Evolutionary conservation across 805 yeast genomes (phyloP), one percentile per base, ranked within the genome.

Genomic region (Ogataea glucozyma): DNA sequence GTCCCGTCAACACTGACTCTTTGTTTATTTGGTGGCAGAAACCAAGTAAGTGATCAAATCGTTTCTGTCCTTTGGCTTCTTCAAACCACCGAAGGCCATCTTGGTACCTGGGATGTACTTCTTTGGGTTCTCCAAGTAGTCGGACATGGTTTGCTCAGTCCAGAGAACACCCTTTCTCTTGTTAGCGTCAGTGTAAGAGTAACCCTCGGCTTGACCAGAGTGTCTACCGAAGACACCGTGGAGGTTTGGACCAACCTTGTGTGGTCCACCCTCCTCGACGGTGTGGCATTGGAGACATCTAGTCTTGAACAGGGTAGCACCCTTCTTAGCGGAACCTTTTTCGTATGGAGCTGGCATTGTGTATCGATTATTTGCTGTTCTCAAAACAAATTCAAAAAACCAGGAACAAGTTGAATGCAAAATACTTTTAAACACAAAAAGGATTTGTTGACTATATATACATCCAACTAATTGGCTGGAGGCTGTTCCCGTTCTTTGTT

Each of bases 41-140:
- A 61, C 64, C 68, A 91, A 78, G 85, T 88, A 91, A 62, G 98
- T 81, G 65, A 91, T 74, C 71, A 93, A 76, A 71, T 93, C 98
- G 76, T 88, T 87, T 84, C 98, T 88, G 80, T 93, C 99, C 85
- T 89, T 91, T 56, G 89, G 84, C 82, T 93, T 93, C 90, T 93
- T 93, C 74, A 93, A 82, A 78, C 99, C 99, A 76, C 97, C 99
- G 64, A 91, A 93, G 56, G 99, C 98, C 99, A 93, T 93, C 86
- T 93, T 93, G 78, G 98, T 93, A 73, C 99, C 99, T 69, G 99
- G 99, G 61, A 93, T 89, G 80, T 89, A 93, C 79, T 93, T 93
- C 95, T 93, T 93, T 77, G 99, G 99, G 87, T 93, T 93, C 75
- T 86, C 95, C 73, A 93, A 82, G 85, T 93, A 93, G 71, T 87